Conservation (phyloP, 2,329 filamentous ascomycete genomes). For the Mariannaea sp. region DNA sequence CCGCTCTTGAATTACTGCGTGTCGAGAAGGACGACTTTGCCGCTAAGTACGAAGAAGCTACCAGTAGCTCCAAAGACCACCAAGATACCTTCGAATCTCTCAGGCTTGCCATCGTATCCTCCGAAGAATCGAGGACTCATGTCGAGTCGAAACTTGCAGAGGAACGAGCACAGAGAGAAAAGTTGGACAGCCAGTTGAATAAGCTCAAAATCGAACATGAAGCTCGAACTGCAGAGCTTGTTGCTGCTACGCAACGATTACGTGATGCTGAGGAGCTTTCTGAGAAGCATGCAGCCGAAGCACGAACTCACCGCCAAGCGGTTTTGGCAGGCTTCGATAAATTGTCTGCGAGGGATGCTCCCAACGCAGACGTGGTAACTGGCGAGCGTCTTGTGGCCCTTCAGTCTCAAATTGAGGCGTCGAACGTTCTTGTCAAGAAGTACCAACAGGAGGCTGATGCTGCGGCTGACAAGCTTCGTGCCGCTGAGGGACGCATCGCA, state of each 20-base stretch:
- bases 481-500: slow-evolving; percentile 94
- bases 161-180: slow-evolving; percentile 76
- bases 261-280: slow-evolving; percentile 87
- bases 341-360: slow-evolving; percentile 61
- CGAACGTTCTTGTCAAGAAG: slow-evolving; percentile 80
- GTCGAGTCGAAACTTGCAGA: slow-evolving; percentile 84
- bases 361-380: slow-evolving; percentile 53
- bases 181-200: slow-evolving; percentile 74
- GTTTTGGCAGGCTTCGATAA: slow-evolving; percentile 83
- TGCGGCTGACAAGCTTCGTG: slow-evolving; percentile 85
- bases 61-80: slow-evolving; percentile 71
- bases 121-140: slow-evolving; percentile 74
- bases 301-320: slow-evolving; percentile 80
- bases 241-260: slow-evolving; percentile 72
- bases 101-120: slow-evolving; percentile 77
- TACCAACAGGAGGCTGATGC: slow-evolving; percentile 88
- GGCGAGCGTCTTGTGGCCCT: slow-evolving; percentile 73
- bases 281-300: slow-evolving; percentile 85
- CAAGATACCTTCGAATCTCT: slow-evolving; percentile 74
- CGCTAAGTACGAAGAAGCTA: slow-evolving; percentile 68
- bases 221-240: slow-evolving; percentile 75
- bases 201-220: slow-evolving; percentile 85
- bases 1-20: slow-evolving; percentile 73
- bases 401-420: slow-evolving; percentile 77
- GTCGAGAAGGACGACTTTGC: slow-evolving; percentile 85